Evolutionary conservation across 2,329 filamentous ascomycete genomes (phyloP).

Genomic region (Pseudocercospora cruenta): DNA sequence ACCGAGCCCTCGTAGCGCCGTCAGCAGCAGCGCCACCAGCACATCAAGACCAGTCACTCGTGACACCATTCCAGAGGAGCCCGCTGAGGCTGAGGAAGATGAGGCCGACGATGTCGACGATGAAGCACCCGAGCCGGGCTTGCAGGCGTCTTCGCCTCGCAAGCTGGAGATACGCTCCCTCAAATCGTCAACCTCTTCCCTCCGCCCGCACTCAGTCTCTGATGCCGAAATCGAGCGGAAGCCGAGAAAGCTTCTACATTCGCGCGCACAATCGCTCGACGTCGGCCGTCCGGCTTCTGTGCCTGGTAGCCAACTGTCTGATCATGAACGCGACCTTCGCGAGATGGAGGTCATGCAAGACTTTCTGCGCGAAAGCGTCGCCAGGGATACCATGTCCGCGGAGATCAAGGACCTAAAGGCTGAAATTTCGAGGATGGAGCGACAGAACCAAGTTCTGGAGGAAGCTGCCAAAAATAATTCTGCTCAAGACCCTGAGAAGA

Average conservation of each 20-base stretch:
- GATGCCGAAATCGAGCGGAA: conserved; percentile 31
- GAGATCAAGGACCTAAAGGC: conserved; percentile 33
- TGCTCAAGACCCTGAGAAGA: conserved; percentile 1
- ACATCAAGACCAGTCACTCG: conserved; percentile 26
- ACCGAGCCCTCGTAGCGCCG: conserved; percentile 4
- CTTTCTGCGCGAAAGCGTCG: conserved; percentile 33
- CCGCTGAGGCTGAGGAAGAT: background rate
- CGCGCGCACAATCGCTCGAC: conserved; percentile 30
- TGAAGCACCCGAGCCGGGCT: conserved; percentile 16
- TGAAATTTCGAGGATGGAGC: conserved; percentile 28
- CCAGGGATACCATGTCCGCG: conserved; percentile 29
- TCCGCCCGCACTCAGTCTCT: conserved; percentile 28
- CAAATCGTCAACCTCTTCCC: conserved; percentile 20
- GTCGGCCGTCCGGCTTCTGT: conserved; percentile 27
- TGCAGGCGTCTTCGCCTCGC: conserved; percentile 27
- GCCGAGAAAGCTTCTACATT: conserved; percentile 24
- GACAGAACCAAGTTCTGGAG: conserved; percentile 26
- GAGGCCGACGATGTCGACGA: conserved; percentile 2
- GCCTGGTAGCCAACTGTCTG: conserved; percentile 21
- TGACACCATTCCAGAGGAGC: conserved; percentile 34
- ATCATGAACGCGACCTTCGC: conserved; percentile 29
- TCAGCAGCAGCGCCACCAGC: conserved; percentile 20
- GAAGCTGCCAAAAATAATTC: conserved; percentile 17
- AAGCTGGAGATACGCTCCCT: conserved; percentile 34
- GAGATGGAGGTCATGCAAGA: conserved; percentile 37